Base-by-base conservation (phyloP, 495 filamentous ascomycete genomes). In the Aspergillus incahuasiensis region DNA sequence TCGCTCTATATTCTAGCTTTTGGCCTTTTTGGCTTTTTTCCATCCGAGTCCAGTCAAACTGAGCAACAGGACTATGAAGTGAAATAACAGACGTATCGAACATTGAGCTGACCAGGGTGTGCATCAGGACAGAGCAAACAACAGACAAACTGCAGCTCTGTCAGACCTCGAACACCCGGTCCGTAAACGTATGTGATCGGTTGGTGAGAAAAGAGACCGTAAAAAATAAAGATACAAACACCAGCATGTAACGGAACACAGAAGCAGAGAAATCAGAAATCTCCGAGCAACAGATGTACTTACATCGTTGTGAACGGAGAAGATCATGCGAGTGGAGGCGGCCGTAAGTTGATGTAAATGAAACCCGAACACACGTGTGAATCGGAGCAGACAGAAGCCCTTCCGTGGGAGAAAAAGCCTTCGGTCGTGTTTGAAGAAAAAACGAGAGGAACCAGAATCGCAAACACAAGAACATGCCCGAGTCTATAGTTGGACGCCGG, bases 401-500 rank as follows among this genome's bases (percentile, higher is more conserved):
- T 62, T 71, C 66, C 63, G 21, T 57, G 15, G 43, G 35, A 20
- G 49, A 49, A 19, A 30, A 48, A 53, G 48, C 56, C 60, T 63
- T 59, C 9, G 46, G 44, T 42, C 56, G 44, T 52, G 28, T 55
- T 48, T 22, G 52, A 50, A 59, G 48, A 41, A 53, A 59, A 54
- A 54, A 62, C 12, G 55, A 56, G 49, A 34, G 35, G 47, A 54
- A 56, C 40, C 45, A 47, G 48, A 62, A 59, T 53, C 42, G 52
- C 54, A 68, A 61, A 69, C 65, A 68, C 63, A 55, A 61, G 63
- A 64, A 74, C 72, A 75, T 75, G 73, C 73, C 73, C 73, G 68
- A 62, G 69, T 75, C 73, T 75, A 75, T 75, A 61, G 67, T 67
- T 69, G 68, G 73, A 75, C 73, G 73, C 73, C 73, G 60, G 63